These are phyloP conservation scores for Sporisorium graminicola DNA, from an alignment of 1,284 basidiomycete genomes.

Conservation along the genomic window DNA sequence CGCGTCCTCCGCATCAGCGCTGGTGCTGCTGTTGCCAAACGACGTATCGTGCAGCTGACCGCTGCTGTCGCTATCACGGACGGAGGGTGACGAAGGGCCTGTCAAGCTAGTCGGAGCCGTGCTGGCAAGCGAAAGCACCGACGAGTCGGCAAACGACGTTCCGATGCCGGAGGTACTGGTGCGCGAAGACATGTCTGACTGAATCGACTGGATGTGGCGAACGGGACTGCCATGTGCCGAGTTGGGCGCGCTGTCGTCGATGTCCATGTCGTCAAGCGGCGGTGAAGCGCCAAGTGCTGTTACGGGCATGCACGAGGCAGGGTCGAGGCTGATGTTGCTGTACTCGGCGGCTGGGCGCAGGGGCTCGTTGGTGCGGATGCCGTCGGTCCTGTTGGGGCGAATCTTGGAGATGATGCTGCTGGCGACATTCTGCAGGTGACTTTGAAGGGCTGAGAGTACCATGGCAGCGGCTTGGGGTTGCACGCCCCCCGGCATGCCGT, in stretches of 20 bases:
- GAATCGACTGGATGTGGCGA: constrained; percentile 36
- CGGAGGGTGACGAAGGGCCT: constrained; percentile 40
- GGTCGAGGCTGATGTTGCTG: constrained; percentile 27
- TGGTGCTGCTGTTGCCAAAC: constrained; percentile 40
- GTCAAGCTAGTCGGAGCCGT: constrained; percentile 57
- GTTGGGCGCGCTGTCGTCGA: constrained; percentile 34
- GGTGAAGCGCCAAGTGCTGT: constrained; percentile 21
- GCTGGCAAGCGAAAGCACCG: constrained; percentile 57
- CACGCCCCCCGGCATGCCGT: constrained; percentile 68
- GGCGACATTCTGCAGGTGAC: constrained; percentile 65
- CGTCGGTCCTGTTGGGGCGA: constrained; percentile 57
- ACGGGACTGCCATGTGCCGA: constrained; percentile 37
- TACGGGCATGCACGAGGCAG: constrained; percentile 22
- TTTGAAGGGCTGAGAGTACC: constrained; percentile 67
- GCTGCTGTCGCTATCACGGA: constrained; percentile 40
- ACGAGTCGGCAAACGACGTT: constrained; percentile 52
- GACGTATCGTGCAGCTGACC: constrained; percentile 43
- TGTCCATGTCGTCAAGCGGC: constrained; percentile 34
- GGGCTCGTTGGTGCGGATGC: constrained; percentile 50
- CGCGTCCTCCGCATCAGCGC: constrained; percentile 19
- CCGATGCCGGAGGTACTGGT: constrained; percentile 46
- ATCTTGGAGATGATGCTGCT: constrained; percentile 62
- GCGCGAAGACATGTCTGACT: constrained; percentile 50
- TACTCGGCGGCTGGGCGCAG: constrained; percentile 37
- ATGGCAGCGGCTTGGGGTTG: constrained; percentile 68